phyloP scores from a whole-genome alignment of 176 grass and related monocot species.

The Triticum urartu region DNA sequence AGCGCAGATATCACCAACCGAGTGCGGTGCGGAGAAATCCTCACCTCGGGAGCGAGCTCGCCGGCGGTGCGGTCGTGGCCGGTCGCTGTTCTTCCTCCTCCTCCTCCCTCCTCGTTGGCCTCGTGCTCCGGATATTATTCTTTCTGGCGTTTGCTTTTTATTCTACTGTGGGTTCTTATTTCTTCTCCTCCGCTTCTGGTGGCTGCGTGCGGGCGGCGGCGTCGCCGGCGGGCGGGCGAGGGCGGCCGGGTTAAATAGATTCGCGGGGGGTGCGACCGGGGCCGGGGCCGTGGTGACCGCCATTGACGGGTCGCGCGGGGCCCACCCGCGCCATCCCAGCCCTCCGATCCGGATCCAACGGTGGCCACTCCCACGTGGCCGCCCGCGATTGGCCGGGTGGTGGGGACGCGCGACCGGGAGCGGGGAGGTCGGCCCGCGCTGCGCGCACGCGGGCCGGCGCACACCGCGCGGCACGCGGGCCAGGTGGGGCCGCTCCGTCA shows the following conservation, averaged over 20 bases:
- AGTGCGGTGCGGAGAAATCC: not conserved
- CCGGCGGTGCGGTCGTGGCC: no score
- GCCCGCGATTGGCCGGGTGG: not conserved
- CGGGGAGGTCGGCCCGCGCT: not conserved
- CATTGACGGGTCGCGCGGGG: conserved; percentile 1
- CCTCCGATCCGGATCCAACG: not conserved
- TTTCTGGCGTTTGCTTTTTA: not conserved
- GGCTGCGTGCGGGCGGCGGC: not conserved
- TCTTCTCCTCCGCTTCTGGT: not conserved
- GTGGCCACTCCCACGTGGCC: not conserved
- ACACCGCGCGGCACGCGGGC: not conserved
- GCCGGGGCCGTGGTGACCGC: not conserved
- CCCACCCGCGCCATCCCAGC: not conserved
- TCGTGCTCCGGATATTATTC: not conserved
- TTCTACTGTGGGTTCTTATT: not conserved
- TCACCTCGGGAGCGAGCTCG: not conserved
- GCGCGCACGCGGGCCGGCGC: conserved; percentile 4
- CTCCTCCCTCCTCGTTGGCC: not conserved
- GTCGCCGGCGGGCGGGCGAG: conserved; percentile 7
- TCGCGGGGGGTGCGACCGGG: conserved; percentile 16
- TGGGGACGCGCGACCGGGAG: conserved; percentile 18
- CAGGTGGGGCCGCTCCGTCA: not conserved
- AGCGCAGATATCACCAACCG: not conserved
- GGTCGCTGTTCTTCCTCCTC: not conserved
- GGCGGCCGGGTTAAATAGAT: conserved; percentile 33